phyloP scores from a whole-genome alignment of 2,329 filamentous ascomycete genomes.

The Colletotrichum shisoi region DNA sequence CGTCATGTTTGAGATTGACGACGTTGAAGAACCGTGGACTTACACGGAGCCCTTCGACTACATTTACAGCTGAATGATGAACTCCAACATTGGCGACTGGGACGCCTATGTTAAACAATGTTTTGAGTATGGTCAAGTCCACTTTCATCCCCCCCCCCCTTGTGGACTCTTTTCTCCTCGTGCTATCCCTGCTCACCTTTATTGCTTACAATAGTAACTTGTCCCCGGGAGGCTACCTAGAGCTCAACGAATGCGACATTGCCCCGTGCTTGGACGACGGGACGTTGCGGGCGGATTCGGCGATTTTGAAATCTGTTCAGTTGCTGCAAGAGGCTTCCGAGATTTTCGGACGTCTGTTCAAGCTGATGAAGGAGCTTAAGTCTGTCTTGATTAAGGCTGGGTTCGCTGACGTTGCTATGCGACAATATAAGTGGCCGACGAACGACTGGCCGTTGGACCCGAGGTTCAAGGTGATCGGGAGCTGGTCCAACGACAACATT shows the following conservation, averaged over 20 bases:
- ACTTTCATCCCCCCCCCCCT: background rate
- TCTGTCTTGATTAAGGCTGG: slow-evolving; percentile 52
- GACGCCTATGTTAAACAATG: slow-evolving; percentile 49
- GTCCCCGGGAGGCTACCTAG: slow-evolving; percentile 55
- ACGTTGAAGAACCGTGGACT: slow-evolving; percentile 44
- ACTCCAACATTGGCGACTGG: slow-evolving; percentile 41
- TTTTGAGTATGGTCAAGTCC: slow-evolving; percentile 43
- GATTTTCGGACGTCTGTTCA: slow-evolving; percentile 45
- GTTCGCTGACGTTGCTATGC: slow-evolving; percentile 60
- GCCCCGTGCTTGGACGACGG: slow-evolving; percentile 53
- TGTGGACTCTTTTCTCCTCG: background rate
- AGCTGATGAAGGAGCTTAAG: slow-evolving; percentile 44
- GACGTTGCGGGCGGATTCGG: slow-evolving; percentile 43
- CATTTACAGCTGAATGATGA: slow-evolving; percentile 47
- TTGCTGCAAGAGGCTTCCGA: slow-evolving; percentile 45
- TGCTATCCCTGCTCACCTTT: background rate
- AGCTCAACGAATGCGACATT: slow-evolving; percentile 54
- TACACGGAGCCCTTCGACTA: slow-evolving; percentile 60
- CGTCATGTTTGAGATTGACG: slow-evolving; percentile 52
- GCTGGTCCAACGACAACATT: slow-evolving; percentile 39
- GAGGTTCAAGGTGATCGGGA: slow-evolving; percentile 60
- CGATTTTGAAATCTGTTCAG: slow-evolving; percentile 45
- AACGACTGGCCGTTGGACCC: slow-evolving; percentile 61
- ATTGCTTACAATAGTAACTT: slow-evolving; percentile 41
- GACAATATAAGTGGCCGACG: slow-evolving; percentile 58